Conservation (phyloP, 2,329 filamentous ascomycete species). For the Aspergillus tanneri region DNA sequence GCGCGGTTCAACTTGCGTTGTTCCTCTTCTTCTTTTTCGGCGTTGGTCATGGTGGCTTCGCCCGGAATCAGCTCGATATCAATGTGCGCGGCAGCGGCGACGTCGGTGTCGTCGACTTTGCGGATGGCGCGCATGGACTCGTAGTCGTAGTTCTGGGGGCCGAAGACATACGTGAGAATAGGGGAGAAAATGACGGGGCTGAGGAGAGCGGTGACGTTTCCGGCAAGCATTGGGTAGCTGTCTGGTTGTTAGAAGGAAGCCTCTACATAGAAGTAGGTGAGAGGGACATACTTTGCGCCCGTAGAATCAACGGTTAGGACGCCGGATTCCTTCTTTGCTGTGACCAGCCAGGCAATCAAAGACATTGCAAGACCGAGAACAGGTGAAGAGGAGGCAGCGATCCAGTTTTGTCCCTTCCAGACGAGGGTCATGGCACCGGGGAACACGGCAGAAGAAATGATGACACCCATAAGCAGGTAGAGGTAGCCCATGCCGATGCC, state of each 20-base stretch:
- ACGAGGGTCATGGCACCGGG: constrained; percentile 77
- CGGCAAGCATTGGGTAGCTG: constrained; percentile 76
- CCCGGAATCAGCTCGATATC: constrained; percentile 66
- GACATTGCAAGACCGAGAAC: constrained; percentile 67
- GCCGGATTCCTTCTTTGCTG: constrained; percentile 67
- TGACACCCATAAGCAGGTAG: constrained; percentile 87
- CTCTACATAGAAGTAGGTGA: neutral
- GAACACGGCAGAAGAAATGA: constrained; percentile 81
- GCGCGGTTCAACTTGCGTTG: constrained; percentile 55
- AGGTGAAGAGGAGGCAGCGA: constrained; percentile 68
- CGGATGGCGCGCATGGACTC: constrained; percentile 76
- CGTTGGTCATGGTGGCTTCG: constrained; percentile 36
- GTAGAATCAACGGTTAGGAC: constrained; percentile 70
- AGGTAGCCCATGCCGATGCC: constrained; percentile 85
- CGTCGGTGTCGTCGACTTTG: constrained; percentile 72
- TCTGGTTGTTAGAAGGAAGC: constrained; percentile 7
- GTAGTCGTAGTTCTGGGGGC: constrained; percentile 81
- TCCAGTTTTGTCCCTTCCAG: constrained; percentile 77
- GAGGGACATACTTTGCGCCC: constrained; percentile 62
- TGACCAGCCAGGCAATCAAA: constrained; percentile 75
- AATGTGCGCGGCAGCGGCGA: constrained; percentile 61
- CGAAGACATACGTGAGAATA: constrained; percentile 68
- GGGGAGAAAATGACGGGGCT: constrained; percentile 74
- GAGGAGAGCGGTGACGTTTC: constrained; percentile 79
- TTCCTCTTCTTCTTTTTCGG: constrained; percentile 45